A percentile compares a stretch with the other conserved stretches of the same genome.
These are phyloP conservation scores for Eremochloa ophiuroides DNA, from an alignment of 176 grass and related monocot genomes.

Conservation along the genomic window DNA sequence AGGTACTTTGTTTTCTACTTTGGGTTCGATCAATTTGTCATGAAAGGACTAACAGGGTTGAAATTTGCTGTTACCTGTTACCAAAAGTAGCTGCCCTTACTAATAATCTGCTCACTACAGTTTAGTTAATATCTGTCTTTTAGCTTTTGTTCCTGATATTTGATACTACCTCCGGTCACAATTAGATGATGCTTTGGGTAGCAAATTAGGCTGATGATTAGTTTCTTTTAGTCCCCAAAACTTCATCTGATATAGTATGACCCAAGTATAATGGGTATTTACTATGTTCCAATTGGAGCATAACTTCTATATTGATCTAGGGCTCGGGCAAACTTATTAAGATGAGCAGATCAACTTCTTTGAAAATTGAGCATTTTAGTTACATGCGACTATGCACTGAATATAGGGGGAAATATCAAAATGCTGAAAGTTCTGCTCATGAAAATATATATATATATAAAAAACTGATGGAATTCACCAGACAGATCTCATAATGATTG, in stretches of 20 bases:
- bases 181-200: not conserved
- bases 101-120: not conserved
- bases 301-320: not conserved
- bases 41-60: not conserved
- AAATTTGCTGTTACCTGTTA: not conserved
- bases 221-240: not conserved
- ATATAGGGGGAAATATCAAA: not conserved
- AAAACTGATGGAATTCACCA: not conserved
- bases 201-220: not conserved
- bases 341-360: not conserved
- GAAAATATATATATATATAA: not conserved
- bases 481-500: not conserved
- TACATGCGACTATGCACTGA: not conserved
- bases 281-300: not conserved
- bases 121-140: not conserved
- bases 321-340: not conserved
- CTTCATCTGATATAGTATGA: not conserved
- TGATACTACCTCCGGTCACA: not conserved
- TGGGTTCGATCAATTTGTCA: not conserved
- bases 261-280: not conserved
- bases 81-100: not conserved
- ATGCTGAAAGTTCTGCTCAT: not conserved
- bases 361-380: not conserved
- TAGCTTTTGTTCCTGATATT: constrained; percentile 7
- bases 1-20: not conserved